phyloP scores from a whole-genome alignment of 108 stramenopile genomes.

The Cyclotella sp. region DNA sequence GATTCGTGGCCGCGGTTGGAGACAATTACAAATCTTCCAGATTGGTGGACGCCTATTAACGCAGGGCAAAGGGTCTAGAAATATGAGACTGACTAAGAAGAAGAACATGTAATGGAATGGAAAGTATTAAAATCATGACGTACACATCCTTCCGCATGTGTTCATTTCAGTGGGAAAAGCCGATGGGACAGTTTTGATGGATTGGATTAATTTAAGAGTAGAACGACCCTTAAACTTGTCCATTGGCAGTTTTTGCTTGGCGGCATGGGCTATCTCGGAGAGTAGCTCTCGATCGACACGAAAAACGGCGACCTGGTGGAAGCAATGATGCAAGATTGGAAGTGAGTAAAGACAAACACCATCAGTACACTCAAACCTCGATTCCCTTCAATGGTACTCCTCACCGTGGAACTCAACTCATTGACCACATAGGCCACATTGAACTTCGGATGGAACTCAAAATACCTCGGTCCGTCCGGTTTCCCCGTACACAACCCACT shows the following conservation, averaged over 20 bases:
- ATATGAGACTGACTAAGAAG: neutral
- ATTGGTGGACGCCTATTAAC: conserved; percentile 70
- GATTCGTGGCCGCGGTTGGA: conserved; percentile 96
- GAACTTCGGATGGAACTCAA: conserved; percentile 90
- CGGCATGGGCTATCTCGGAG: conserved; percentile 68
- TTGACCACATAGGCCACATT: conserved; percentile 92
- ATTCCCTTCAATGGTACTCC: conserved; percentile 10
- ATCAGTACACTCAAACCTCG: neutral
- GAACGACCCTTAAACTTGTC: conserved; percentile 69
- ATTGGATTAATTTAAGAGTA: conserved; percentile 86
- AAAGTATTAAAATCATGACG: neutral
- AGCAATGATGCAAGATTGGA: conserved; percentile 1
- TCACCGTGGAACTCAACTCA: conserved; percentile 86
- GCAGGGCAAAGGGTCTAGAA: neutral
- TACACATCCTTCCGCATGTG: conserved; percentile 91
- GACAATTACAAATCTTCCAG: conserved; percentile 89
- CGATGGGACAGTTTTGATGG: conserved; percentile 87
- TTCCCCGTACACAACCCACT: conserved; percentile 83
- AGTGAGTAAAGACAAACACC: neutral
- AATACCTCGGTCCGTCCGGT: conserved; percentile 92
- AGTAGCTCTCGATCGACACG: conserved; percentile 75
- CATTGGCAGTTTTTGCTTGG: conserved; percentile 70
- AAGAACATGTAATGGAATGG: neutral
- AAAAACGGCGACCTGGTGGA: conserved; percentile 83
- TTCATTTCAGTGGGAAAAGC: conserved; percentile 92